Percentiles rank a stretch among this genome's conserved stretches.
phyloP scores from a whole-genome alignment of 1,139 yeast genomes.

The Eremothecium cymbalariae region DNA sequence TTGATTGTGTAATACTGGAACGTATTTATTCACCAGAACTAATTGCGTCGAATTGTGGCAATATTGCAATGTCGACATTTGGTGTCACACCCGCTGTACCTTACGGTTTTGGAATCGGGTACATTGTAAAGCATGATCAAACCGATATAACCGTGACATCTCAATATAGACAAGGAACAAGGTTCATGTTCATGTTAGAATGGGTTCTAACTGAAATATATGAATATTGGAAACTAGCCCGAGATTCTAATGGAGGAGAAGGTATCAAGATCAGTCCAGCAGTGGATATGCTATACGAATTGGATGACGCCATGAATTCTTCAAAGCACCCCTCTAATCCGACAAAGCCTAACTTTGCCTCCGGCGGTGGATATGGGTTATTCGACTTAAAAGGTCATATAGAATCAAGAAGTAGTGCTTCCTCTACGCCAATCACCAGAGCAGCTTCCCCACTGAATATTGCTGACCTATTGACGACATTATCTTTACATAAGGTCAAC shows the following conservation, averaged over 20 bases:
- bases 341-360: conserved; percentile 19
- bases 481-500: conserved; percentile 5
- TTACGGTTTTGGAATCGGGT: conserved; percentile 72
- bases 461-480: conserved; percentile 15
- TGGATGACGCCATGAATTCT: conserved; percentile 25
- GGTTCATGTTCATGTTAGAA: conserved; percentile 55
- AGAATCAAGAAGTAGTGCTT: conserved; percentile 20
- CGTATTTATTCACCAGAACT: conserved; percentile 43
- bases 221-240: conserved; percentile 36
- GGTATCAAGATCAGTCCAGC: conserved; percentile 31
- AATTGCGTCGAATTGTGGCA: conserved; percentile 61
- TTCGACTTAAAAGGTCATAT: conserved; percentile 56
- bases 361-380: conserved; percentile 64
- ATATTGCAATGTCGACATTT: conserved; percentile 63
- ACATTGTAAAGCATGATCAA: conserved; percentile 59
- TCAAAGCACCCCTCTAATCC: conserved; percentile 10
- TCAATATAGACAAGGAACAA: conserved; percentile 63
- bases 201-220: conserved; percentile 52
- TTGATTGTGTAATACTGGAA: conserved; percentile 37
- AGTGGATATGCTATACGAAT: conserved; percentile 30
- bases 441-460: conserved; percentile 17
- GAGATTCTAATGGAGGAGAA: conserved; percentile 32
- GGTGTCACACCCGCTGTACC: conserved; percentile 72
- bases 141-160: conserved; percentile 59
- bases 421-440: conserved; percentile 19